These are phyloP conservation scores for Ceratocystis variospora DNA, from an alignment of 2,329 filamentous ascomycete genomes.

Conservation along the genomic window DNA sequence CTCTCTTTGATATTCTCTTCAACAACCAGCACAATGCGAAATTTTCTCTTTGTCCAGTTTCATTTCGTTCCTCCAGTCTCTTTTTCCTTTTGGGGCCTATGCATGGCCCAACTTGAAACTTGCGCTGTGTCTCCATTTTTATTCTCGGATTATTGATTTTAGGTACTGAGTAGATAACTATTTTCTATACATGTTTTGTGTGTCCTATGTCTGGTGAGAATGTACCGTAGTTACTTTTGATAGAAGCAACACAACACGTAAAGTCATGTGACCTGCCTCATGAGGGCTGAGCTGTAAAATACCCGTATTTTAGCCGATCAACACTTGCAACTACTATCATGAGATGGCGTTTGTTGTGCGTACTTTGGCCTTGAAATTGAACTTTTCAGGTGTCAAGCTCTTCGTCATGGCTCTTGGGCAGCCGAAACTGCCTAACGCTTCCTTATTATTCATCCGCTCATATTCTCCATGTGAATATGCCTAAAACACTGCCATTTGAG, in stretches of 20 bases:
- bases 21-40: neutral
- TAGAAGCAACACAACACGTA: too few relatives aligned
- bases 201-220: too few relatives aligned
- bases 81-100: too few relatives aligned
- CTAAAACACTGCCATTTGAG: constrained; percentile 18
- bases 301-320: neutral
- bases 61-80: neutral
- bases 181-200: neutral
- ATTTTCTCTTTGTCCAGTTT: neutral
- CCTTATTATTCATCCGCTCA: too few relatives aligned
- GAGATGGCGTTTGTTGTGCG: neutral
- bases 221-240: too few relatives aligned
- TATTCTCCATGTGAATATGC: too few relatives aligned
- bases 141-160: neutral
- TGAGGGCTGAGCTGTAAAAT: neutral
- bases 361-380: too few relatives aligned
- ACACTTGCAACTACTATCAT: neutral
- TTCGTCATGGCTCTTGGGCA: too few relatives aligned
- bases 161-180: neutral
- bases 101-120: too few relatives aligned
- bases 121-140: neutral
- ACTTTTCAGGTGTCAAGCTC: too few relatives aligned
- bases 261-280: too few relatives aligned
- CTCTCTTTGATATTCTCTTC: neutral
- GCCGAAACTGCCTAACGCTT: too few relatives aligned